phyloP scores from a whole-genome alignment of 352 stramenopile genomes.

The Globisporangium irregulare region DNA sequence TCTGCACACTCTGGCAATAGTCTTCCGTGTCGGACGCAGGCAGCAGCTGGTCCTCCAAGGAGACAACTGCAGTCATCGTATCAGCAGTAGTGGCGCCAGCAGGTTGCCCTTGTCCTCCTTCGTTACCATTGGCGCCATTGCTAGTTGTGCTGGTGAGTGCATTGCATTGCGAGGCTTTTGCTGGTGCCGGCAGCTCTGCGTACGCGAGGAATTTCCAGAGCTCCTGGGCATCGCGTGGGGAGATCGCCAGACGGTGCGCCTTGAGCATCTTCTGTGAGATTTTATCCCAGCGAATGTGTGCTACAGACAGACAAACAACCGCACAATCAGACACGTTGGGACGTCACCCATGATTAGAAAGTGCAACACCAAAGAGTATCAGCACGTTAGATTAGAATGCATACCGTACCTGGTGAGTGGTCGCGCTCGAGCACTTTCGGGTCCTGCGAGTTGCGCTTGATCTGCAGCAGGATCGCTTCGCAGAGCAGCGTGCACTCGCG shows the following conservation, averaged over 20 bases:
- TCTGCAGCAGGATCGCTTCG: conserved; percentile 48
- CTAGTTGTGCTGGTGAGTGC: background rate
- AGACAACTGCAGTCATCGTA: background rate
- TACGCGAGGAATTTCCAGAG: conserved; percentile 83
- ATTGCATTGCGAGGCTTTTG: background rate
- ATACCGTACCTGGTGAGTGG: conserved; percentile 33
- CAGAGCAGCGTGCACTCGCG: conserved; percentile 51
- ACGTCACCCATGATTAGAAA: background rate
- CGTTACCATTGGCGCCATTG: no score
- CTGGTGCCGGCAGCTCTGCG: conserved; percentile 18
- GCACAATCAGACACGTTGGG: background rate
- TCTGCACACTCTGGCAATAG: conserved; percentile 26
- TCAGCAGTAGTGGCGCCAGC: background rate
- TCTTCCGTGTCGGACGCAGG: conserved; percentile 54
- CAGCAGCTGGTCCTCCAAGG: conserved; percentile 25
- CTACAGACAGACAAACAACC: background rate
- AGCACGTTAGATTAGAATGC: background rate
- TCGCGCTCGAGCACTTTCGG: conserved; percentile 37
- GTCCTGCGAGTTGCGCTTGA: conserved; percentile 45
- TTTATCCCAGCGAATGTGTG: conserved; percentile 43
- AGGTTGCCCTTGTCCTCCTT: background rate
- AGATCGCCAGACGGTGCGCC: conserved; percentile 35
- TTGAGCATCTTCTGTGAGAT: conserved; percentile 38
- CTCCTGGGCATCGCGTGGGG: conserved; percentile 39
- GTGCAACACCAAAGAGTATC: background rate